phyloP scores from a whole-genome alignment of 306 rosid species.

The Lathyrus aphaca region DNA sequence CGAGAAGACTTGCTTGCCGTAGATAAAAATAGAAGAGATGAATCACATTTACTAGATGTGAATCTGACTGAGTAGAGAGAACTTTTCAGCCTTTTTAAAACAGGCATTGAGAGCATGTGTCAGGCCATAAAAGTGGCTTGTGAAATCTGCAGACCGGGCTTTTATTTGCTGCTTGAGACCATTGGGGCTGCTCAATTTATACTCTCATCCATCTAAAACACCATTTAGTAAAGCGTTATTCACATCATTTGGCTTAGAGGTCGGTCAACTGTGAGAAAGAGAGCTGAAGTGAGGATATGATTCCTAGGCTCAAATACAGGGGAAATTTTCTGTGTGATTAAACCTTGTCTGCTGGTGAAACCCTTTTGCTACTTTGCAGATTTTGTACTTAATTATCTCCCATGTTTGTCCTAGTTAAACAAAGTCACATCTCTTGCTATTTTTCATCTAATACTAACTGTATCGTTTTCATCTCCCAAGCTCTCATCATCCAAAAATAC shows the following conservation, averaged over 20 bases:
- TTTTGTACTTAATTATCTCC: background rate
- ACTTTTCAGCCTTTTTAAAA: background rate
- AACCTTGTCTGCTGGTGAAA: background rate
- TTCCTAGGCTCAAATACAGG: background rate
- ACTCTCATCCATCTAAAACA: background rate
- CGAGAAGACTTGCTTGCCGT: background rate
- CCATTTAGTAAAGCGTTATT: background rate
- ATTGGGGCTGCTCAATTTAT: background rate
- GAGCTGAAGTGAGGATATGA: background rate
- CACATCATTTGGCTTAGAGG: background rate
- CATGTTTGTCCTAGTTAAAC: background rate
- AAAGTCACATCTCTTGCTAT: background rate
- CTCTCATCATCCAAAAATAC: background rate
- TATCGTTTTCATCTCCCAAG: background rate
- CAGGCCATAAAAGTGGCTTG: background rate
- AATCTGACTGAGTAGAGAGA: background rate
- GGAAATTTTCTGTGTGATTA: background rate
- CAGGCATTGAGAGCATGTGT: background rate
- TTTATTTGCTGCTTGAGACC: background rate
- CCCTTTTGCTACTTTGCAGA: background rate
- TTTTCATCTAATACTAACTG: background rate
- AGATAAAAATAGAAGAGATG: background rate
- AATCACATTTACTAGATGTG: background rate
- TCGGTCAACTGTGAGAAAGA: background rate
- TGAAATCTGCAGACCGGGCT: background rate